Evolutionary conservation across 768 basidiomycete species (phyloP).

Genomic region (Tylopilus rubrobrunneus): DNA sequence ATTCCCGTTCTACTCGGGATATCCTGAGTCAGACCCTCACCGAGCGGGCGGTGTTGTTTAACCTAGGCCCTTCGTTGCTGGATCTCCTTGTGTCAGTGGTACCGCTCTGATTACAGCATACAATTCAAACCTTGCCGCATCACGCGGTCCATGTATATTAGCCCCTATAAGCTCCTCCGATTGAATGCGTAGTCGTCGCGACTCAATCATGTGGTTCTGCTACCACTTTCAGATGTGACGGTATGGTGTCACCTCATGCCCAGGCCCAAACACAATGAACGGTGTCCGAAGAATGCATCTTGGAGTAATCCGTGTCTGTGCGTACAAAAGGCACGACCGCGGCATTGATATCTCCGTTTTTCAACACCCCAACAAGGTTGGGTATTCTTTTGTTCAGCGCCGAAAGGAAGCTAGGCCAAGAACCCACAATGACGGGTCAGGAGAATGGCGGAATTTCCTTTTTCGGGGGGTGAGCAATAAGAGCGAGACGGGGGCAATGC

Average conservation of each 20-base stretch:
- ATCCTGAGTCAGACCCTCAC: not conserved
- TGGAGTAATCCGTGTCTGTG: not conserved
- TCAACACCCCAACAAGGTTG: not conserved
- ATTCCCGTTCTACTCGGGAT: not conserved
- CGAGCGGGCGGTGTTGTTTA: not conserved
- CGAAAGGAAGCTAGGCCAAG: conserved; percentile 12
- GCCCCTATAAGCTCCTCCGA: conserved; percentile 10
- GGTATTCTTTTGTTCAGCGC: conserved; percentile 6
- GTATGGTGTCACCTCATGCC: conserved; percentile 4
- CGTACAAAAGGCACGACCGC: conserved; percentile 6
- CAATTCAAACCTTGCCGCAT: not conserved
- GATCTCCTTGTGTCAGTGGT: not conserved
- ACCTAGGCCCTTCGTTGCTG: not conserved
- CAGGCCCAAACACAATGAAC: not conserved
- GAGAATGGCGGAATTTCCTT: conserved; percentile 10
- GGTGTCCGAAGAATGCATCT: conserved; percentile 8
- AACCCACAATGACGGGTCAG: conserved; percentile 2
- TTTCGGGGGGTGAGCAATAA: not conserved
- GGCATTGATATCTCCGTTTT: conserved; percentile 12
- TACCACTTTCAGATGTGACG: not conserved
- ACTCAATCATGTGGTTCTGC: conserved; percentile 5
- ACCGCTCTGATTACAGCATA: not conserved
- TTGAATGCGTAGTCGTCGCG: not conserved
- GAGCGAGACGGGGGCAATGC: conserved; percentile 3
- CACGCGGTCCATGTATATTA: not conserved